These are phyloP conservation scores for Ophiosphaerella korrae DNA, from an alignment of 2,329 filamentous ascomycete species.

Conservation along the genomic window DNA sequence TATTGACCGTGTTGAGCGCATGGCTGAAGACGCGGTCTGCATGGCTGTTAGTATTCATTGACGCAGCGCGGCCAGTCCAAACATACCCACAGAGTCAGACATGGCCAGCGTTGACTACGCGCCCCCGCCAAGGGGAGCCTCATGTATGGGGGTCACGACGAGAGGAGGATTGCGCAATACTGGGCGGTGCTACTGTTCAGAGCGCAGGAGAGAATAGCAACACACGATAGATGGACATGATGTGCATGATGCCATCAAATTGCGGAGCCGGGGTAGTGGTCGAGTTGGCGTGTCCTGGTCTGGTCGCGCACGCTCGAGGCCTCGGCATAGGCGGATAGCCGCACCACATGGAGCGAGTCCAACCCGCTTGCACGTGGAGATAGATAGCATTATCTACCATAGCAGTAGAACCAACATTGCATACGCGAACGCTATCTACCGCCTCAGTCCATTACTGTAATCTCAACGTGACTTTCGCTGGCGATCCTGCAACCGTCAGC, in stretches of 20 bases:
- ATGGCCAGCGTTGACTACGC: slow-evolving; percentile 35
- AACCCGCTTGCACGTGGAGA: slow-evolving; percentile 6
- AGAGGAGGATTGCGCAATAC: neutral
- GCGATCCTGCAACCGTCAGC: slow-evolving; percentile 9
- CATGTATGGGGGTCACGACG: slow-evolving; percentile 11
- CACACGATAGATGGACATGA: neutral
- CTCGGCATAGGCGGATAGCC: slow-evolving; percentile 3
- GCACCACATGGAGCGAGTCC: slow-evolving; percentile 4
- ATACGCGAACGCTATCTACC: neutral
- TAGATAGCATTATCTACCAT: neutral
- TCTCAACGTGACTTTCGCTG: slow-evolving; percentile 12
- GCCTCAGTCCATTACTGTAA: slow-evolving; percentile 3
- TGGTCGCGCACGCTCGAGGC: neutral
- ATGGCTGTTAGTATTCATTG: slow-evolving; percentile 5
- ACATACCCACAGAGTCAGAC: slow-evolving; percentile 51
- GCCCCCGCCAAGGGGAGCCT: slow-evolving; percentile 18
- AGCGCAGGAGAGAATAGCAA: neutral
- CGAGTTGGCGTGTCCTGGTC: slow-evolving; percentile 1
- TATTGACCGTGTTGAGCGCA: slow-evolving; percentile 97
- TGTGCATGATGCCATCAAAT: slow-evolving; percentile 21
- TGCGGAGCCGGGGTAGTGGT: slow-evolving; percentile 14
- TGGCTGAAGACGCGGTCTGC: slow-evolving; percentile 97
- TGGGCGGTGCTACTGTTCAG: too few species aligned
- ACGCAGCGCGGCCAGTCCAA: neutral
- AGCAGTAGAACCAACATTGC: too few species aligned